A percentile compares a stretch with the other conserved stretches of the same genome.
These are phyloP conservation scores for Hebeloma cylindrosporum DNA, from an alignment of 768 basidiomycete genomes.

Conservation along the genomic window DNA sequence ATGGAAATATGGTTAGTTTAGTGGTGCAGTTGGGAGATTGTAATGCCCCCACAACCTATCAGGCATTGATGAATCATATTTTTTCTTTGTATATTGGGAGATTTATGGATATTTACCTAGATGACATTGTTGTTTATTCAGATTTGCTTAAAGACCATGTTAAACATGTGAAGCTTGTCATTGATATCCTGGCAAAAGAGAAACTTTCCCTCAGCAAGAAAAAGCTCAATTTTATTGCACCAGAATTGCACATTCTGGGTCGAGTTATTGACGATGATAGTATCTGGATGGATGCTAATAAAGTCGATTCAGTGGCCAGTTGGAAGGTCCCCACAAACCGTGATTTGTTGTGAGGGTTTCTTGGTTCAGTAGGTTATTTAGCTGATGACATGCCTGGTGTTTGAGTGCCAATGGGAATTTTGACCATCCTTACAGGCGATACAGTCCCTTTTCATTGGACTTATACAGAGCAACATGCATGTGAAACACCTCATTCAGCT, in stretches of 20 bases:
- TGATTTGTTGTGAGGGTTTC: constrained; percentile 35
- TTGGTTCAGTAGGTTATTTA: constrained; percentile 27
- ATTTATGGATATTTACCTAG: constrained; percentile 38
- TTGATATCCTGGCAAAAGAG: constrained; percentile 34
- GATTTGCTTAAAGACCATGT: constrained; percentile 35
- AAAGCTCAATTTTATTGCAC: constrained; percentile 34
- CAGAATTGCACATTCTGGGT: constrained; percentile 28
- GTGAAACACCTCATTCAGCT: constrained; percentile 27
- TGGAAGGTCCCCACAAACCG: constrained; percentile 36
- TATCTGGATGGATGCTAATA: constrained; percentile 43
- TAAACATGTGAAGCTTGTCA: constrained; percentile 27
- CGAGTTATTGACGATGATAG: constrained; percentile 34
- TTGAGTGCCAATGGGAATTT: constrained; percentile 38
- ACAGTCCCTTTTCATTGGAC: constrained; percentile 27
- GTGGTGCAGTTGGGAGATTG: constrained; percentile 34
- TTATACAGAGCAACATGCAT: constrained; percentile 31
- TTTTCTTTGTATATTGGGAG: constrained; percentile 33
- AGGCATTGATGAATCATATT: constrained; percentile 43
- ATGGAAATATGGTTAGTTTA: constrained; percentile 41
- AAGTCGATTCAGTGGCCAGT: constrained; percentile 36
- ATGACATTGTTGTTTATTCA: constrained; percentile 46
- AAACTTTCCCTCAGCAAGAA: constrained; percentile 34
- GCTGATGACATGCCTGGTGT: constrained; percentile 33
- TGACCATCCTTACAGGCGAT: constrained; percentile 26
- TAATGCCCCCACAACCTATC: constrained; percentile 41